Evolutionary conservation across 345 rosid genomes (phyloP).

Genomic region (Nephelium lappaceum): DNA sequence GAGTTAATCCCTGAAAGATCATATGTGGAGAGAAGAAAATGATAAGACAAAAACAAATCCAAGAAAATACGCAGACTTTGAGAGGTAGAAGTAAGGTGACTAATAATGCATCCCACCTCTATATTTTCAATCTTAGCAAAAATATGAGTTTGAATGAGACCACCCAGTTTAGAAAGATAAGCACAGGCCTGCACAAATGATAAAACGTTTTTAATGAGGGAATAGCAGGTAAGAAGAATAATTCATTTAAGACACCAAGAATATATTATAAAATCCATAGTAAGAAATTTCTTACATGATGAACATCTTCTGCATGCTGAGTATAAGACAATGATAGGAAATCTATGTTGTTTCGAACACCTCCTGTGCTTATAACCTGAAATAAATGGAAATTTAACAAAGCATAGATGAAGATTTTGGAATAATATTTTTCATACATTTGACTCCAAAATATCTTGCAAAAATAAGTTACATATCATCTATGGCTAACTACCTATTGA

Average conservation of each 20-base stretch:
- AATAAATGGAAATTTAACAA: slow-evolving; percentile 4
- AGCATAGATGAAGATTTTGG: neutral
- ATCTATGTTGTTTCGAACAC: slow-evolving; percentile 62
- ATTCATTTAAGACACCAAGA: neutral
- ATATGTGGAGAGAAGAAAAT: slow-evolving; percentile 9
- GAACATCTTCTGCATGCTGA: slow-evolving; percentile 67
- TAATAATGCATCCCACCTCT: too few relatives aligned
- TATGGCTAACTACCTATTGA: too few relatives aligned
- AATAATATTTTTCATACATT: too few relatives aligned
- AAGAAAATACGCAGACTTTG: neutral
- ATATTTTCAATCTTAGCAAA: too few relatives aligned
- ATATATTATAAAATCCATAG: slow-evolving; percentile 9
- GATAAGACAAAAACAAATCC: slow-evolving; percentile 16
- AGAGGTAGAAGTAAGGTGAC: too few relatives aligned
- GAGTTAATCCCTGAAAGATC: slow-evolving; percentile 49
- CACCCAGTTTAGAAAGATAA: too few relatives aligned
- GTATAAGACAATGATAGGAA: slow-evolving; percentile 67
- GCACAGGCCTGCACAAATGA: too few relatives aligned
- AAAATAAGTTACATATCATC: too few relatives aligned
- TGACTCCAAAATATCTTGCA: too few relatives aligned
- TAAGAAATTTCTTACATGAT: slow-evolving; percentile 45
- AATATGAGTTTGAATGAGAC: too few relatives aligned
- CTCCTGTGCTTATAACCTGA: slow-evolving; percentile 78
- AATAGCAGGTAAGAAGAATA: neutral
- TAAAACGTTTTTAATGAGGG: neutral